phyloP scores from a whole-genome alignment of 2,329 filamentous ascomycete genomes.

The Cordyceps tenuipes region DNA sequence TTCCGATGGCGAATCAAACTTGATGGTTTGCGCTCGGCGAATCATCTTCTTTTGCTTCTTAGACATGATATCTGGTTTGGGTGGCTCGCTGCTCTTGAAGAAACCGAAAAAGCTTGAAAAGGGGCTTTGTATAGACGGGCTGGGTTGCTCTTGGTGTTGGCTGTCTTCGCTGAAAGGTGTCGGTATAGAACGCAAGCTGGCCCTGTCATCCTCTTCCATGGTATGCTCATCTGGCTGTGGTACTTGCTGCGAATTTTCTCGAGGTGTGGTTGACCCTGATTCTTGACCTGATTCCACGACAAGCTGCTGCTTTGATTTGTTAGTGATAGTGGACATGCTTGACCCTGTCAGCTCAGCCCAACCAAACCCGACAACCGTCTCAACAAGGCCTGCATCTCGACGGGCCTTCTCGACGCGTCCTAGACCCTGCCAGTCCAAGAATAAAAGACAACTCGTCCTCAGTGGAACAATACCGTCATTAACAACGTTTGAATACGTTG shows the following conservation, averaged over 20 bases:
- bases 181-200: constrained; percentile 42
- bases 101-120: constrained; percentile 62
- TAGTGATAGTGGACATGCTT: constrained; percentile 39
- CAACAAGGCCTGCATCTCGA: constrained; percentile 82
- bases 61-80: constrained; percentile 41
- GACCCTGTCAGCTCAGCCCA: constrained; percentile 83
- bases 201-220: constrained; percentile 57
- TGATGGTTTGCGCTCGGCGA: constrained; percentile 67
- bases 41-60: constrained; percentile 64
- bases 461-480: constrained; percentile 96
- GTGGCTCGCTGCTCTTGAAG: constrained; percentile 52
- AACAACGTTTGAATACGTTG: constrained; percentile 92
- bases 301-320: constrained; percentile 35
- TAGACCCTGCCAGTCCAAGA: constrained; percentile 91
- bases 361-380: constrained; percentile 86
- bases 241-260: constrained; percentile 46
- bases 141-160: constrained; percentile 9
- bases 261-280: constrained; percentile 29
- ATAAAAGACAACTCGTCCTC: constrained; percentile 90
- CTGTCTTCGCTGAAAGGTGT: constrained; percentile 20
- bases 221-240: constrained; percentile 62
- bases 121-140: constrained; percentile 36
- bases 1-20: constrained; percentile 26
- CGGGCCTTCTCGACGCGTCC: constrained; percentile 91
- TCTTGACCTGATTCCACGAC: constrained; percentile 24